phyloP scores from a whole-genome alignment of 176 grass and related monocot genomes.

The Triticum monococcum region DNA sequence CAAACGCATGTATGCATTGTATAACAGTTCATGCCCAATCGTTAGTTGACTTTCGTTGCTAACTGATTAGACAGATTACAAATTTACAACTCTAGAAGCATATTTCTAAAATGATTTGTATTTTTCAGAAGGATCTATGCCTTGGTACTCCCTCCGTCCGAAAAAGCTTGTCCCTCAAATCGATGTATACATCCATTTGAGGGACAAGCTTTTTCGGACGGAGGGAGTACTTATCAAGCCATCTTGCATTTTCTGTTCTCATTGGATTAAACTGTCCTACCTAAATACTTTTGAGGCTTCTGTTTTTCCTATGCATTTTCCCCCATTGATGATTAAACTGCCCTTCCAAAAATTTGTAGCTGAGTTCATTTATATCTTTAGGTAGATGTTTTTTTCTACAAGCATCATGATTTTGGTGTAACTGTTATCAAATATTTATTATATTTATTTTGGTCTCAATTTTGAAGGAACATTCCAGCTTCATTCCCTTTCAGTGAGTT shows the following conservation, averaged over 20 bases:
- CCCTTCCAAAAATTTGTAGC: background rate
- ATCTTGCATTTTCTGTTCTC: background rate
- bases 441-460: conserved; percentile 12
- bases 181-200: no score
- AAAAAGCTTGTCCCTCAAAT: no score
- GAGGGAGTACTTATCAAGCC: background rate
- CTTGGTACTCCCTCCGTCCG: background rate
- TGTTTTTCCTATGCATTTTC: background rate
- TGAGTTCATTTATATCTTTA: background rate
- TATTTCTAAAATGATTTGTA: background rate
- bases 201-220: no score
- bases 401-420: conserved; percentile 13
- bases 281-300: background rate
- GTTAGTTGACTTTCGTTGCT: background rate
- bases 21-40: conserved; percentile 3
- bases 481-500: conserved; percentile 67
- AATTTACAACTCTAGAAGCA: background rate
- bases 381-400: background rate
- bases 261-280: background rate
- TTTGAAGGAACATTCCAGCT: conserved; percentile 56
- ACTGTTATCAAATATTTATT: conserved; percentile 8
- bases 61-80: background rate
- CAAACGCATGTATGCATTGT: background rate
- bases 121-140: conserved; percentile 11
- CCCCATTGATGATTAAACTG: background rate